Evolutionary conservation across 1,139 yeast species (phyloP), one percentile per base, ranked within the genome.

Genomic region (Saccharomyces hybrid): DNA sequence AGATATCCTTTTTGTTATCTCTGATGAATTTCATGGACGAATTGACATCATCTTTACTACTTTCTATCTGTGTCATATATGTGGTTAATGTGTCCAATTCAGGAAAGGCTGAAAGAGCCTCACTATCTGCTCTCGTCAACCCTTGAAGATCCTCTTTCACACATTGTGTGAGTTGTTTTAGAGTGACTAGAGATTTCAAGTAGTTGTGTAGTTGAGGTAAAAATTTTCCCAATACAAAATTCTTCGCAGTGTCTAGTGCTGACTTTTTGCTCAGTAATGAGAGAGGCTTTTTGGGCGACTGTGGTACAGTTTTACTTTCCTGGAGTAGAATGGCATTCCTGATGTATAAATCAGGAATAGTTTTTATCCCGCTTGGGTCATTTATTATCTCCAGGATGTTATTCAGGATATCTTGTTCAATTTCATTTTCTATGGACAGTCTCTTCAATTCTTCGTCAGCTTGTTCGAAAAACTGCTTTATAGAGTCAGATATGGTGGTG

Each of bases 271-370:
- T 69, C 38, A 73, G 61, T 14, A 73, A 56, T 0, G 75, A 67
- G 9, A 71, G 57, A 1, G 65, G 70, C 41, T 66, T 66, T 49
- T 64, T 67, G 5, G 70, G 70, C 2, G 71, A 67, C 49, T 62
- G 62, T 1, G 68, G 65, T 3, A 66, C 70, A 7, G 62, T 64
- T 31, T 66, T 62, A 34, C 61, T 62, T 11, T 59, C 54, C 13
- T 61, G 63, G 27, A 64, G 59, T 25, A 71, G 50, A 3, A 71
- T 64, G 28, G 73, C 63, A 55, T 73, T 73, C 53, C 76, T 61
- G 5, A 70, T 65, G 49, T 72, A 73, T 13, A 73, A 57, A 56
- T 73, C 77, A 9, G 75, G 73, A 4, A 73, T 71, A 0, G 76
- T 69, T 27, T 64, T 61, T 11, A 67, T 63, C 0, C 76, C 77